Evolutionary conservation across 2,329 filamentous ascomycete species (phyloP).

Genomic region (Monosporascus ibericus): DNA sequence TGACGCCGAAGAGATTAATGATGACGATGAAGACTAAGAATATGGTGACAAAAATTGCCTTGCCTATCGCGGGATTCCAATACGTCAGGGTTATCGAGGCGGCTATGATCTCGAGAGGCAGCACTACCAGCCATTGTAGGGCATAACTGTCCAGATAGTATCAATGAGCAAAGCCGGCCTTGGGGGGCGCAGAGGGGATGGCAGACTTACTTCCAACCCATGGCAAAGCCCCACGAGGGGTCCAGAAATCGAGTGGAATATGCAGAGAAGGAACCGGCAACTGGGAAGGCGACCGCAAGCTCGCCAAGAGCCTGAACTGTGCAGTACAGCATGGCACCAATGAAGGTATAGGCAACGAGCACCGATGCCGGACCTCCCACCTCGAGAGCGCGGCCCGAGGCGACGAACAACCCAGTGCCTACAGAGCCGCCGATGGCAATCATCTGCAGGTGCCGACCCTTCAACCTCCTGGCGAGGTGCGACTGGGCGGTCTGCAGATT

Average conservation of each 20-base stretch:
- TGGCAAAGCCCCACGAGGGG: slow-evolving; percentile 89
- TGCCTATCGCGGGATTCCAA: slow-evolving; percentile 62
- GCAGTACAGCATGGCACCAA: slow-evolving; percentile 84
- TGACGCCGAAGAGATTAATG: slow-evolving; percentile 86
- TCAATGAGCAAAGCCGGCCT: neutral
- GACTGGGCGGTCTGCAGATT: slow-evolving; percentile 71
- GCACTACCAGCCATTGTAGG: slow-evolving; percentile 76
- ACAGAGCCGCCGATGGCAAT: slow-evolving; percentile 94
- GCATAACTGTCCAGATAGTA: slow-evolving; percentile 56
- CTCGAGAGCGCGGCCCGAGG: slow-evolving; percentile 65
- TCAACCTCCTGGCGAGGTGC: slow-evolving; percentile 69
- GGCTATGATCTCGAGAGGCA: slow-evolving; percentile 82
- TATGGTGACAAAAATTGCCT: slow-evolving; percentile 73
- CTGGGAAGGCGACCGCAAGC: slow-evolving; percentile 82
- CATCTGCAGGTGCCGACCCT: slow-evolving; percentile 89
- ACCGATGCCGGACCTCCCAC: slow-evolving; percentile 73
- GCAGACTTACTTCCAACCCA: slow-evolving; percentile 77
- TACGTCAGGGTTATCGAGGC: slow-evolving; percentile 79
- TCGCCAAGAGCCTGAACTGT: slow-evolving; percentile 90
- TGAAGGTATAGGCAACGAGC: slow-evolving; percentile 69
- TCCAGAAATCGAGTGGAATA: slow-evolving; percentile 91
- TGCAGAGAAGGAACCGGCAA: slow-evolving; percentile 85
- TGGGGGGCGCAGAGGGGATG: neutral
- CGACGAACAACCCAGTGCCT: slow-evolving; percentile 81
- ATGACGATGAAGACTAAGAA: slow-evolving; percentile 70